Conservation (phyloP, 345 rosid genomes). For the Gossypium raimondii region DNA sequence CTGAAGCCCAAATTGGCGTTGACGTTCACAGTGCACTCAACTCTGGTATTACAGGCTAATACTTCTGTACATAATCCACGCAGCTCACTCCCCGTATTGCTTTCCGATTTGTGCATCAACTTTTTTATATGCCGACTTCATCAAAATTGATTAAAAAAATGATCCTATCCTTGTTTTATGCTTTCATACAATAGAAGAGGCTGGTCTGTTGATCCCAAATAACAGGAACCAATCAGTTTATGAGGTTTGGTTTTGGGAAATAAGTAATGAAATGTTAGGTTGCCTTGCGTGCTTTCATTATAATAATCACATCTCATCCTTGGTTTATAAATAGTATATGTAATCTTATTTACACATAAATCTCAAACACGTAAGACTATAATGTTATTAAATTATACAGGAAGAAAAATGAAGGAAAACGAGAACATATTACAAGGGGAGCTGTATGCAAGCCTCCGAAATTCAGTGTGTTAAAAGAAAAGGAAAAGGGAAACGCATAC, state of each 20-base stretch:
- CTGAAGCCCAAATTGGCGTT: conserved; percentile 82
- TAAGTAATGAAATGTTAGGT: neutral
- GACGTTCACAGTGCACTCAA: conserved; percentile 75
- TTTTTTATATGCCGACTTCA: conserved; percentile 8
- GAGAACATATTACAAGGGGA: neutral
- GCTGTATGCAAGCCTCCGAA: neutral
- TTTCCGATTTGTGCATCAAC: conserved; percentile 17
- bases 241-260: neutral
- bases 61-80: neutral
- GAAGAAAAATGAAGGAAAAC: neutral
- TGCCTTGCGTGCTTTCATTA: neutral
- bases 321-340: neutral
- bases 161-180: neutral
- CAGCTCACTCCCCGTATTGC: neutral
- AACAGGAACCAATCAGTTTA: neutral
- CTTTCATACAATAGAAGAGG: neutral
- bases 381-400: neutral
- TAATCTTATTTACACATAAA: neutral
- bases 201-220: neutral
- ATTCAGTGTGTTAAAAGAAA: neutral
- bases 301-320: neutral
- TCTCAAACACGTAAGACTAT: neutral
- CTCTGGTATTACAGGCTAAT: conserved; percentile 50
- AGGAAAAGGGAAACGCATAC: neutral
- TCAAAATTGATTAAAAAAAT: neutral